Evolutionary conservation across 2,329 filamentous ascomycete genomes (phyloP).

Genomic region (Onygenales sp.): DNA sequence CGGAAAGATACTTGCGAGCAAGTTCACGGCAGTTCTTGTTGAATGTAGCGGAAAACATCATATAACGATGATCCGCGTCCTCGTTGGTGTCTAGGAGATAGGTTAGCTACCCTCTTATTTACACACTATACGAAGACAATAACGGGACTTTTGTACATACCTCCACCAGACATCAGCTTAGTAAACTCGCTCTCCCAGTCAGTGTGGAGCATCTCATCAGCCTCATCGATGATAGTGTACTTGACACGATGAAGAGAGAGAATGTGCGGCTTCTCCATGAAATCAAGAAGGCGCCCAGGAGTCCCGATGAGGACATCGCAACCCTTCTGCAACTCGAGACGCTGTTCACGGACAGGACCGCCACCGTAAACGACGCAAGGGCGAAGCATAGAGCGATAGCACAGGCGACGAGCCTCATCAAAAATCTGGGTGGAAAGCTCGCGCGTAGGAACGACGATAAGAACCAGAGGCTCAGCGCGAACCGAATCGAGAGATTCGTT

Average conservation of each 20-base stretch:
- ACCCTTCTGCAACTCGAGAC: slow-evolving; percentile 64
- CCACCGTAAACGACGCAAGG: slow-evolving; percentile 87
- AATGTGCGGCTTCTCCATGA: slow-evolving; percentile 59
- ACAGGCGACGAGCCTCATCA: slow-evolving; percentile 83
- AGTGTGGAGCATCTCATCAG: slow-evolving; percentile 76
- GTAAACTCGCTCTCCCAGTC: slow-evolving; percentile 72
- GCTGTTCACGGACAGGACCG: slow-evolving; percentile 59
- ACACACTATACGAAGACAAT: not conserved
- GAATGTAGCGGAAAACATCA: slow-evolving; percentile 95
- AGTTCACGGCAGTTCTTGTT: slow-evolving; percentile 68
- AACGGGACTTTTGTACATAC: slow-evolving; percentile 41
- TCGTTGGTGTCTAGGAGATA: slow-evolving; percentile 56
- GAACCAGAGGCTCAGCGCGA: slow-evolving; percentile 75
- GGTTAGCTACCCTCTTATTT: slow-evolving; percentile 3
- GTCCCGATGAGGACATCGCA: slow-evolving; percentile 86
- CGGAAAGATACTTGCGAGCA: slow-evolving; percentile 64
- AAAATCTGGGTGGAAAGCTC: slow-evolving; percentile 92
- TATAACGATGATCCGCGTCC: slow-evolving; percentile 56
- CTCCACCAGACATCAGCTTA: slow-evolving; percentile 69
- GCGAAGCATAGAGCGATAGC: slow-evolving; percentile 89
- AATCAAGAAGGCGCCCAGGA: slow-evolving; percentile 75
- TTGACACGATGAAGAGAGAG: slow-evolving; percentile 23
- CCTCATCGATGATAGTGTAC: slow-evolving; percentile 77
- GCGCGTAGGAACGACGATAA: slow-evolving; percentile 77
- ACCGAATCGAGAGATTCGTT: slow-evolving; percentile 43